Percentiles rank a stretch among this genome's conserved stretches.
Conservation (phyloP, 2,329 filamentous ascomycete genomes). For the Beauveria scarabaeidicola region DNA sequence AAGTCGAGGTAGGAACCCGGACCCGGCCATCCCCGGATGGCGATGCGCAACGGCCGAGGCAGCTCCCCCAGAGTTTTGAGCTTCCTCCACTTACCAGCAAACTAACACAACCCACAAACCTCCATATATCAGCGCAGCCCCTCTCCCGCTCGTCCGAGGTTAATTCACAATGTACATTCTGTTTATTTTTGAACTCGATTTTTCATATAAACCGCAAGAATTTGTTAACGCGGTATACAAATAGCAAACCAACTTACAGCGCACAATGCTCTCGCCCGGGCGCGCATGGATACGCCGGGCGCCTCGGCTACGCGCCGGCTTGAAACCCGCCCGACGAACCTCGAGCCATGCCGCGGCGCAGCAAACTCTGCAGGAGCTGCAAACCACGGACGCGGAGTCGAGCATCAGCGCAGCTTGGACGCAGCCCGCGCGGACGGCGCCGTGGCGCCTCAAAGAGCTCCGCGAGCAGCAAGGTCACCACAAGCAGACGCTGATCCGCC, state of each 20-base stretch:
- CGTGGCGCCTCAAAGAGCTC: constrained; percentile 4
- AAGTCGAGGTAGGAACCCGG: not conserved
- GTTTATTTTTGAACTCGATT: no score
- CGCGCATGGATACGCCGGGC: not conserved
- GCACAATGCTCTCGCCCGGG: not conserved
- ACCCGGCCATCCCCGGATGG: not conserved
- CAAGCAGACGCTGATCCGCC: not conserved
- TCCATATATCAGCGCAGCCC: constrained; percentile 6
- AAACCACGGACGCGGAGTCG: not conserved
- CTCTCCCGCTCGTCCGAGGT: constrained; percentile 7
- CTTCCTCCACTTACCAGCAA: constrained; percentile 4
- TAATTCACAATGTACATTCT: not conserved
- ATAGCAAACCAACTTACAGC: not conserved
- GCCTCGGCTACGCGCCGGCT: not conserved
- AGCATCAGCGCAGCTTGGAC: not conserved
- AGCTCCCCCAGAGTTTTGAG: not conserved
- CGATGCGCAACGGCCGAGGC: constrained; percentile 7
- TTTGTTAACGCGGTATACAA: no score
- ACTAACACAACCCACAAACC: constrained; percentile 8
- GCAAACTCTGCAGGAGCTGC: not conserved
- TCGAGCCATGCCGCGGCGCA: not conserved
- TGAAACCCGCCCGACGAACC: not conserved
- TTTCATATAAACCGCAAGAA: no score
- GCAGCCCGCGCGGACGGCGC: not conserved
- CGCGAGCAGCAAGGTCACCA: constrained; percentile 4